Conservation (phyloP, 176 grass and related monocot genomes). For the Oryza glaberrima region DNA sequence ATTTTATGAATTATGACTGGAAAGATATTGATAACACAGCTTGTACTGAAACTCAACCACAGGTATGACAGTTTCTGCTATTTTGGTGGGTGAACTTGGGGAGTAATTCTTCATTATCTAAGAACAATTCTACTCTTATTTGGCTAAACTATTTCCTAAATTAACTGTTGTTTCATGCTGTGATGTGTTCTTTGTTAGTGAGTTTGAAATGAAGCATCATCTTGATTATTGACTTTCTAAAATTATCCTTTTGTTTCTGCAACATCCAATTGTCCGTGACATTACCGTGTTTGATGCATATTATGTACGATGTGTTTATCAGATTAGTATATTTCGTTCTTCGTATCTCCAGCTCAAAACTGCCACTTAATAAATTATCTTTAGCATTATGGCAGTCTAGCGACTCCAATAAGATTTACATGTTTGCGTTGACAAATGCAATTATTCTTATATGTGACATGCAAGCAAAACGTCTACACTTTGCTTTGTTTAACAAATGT, state of each 20-base stretch:
- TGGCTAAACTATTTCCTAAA: slow-evolving; percentile 11
- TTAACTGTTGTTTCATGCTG: neutral
- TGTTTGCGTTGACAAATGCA: neutral
- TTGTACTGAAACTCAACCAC: slow-evolving; percentile 30
- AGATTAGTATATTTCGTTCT: neutral
- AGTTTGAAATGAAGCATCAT: neutral
- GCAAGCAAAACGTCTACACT: neutral
- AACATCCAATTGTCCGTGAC: neutral
- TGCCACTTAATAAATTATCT: neutral
- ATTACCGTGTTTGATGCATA: neutral
- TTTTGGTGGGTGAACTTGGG: slow-evolving; percentile 7
- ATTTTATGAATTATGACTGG: slow-evolving; percentile 59
- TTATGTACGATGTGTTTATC: neutral
- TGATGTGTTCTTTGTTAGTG: neutral
- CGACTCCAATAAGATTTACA: neutral
- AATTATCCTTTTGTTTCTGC: neutral
- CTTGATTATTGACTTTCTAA: neutral
- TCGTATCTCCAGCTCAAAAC: neutral
- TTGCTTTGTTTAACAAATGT: neutral
- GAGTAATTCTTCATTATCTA: neutral
- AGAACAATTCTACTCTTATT: neutral
- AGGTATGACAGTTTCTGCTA: slow-evolving; percentile 35
- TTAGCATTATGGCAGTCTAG: neutral
- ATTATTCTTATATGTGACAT: neutral
- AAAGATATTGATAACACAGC: slow-evolving; percentile 44